Evolutionary conservation across 345 rosid genomes (phyloP), one percentile per base, ranked within the genome.

Genomic region (Lumnitzera racemosa): DNA sequence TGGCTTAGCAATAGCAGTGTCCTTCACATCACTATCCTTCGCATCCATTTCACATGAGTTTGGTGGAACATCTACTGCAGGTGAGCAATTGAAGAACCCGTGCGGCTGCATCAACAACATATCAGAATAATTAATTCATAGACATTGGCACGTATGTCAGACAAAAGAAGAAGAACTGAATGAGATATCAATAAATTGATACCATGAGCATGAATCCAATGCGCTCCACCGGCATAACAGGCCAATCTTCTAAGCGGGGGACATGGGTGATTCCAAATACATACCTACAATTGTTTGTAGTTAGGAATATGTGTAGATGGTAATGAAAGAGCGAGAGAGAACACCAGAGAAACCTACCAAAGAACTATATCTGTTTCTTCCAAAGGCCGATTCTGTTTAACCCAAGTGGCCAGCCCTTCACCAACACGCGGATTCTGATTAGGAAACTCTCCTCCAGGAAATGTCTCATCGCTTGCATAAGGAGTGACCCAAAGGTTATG

Each of bases 31-130:
- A 47, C 46, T 75, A 61, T 87, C 90, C 62, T 85, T 87, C 8
- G 72, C 54, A 14, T 89, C 95, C 77, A 76, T 41, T 71, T 92
- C 95, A 53, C 94, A 83, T 10, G 81, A 63, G 53, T 70, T 85
- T 16, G 98, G 97, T 3, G 98, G 97, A 24, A 92, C 98, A 58
- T 92, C 98, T 29, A 87, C 82, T 0, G 97, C 96, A 3, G 96
- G 98, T 12, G 98, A 92, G 79, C 94, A 85, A 66, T 89, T 92
- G 74, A 89, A 92, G 68, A 92, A 92, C 49, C 98, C 98, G 55
- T 92, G 98, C 31, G 97, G 98, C 98, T 92, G 83, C 75, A 64
- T 36, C 17, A 29, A 43, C 61, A 49, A 69, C 15, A 24, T 55
- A 24, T 14, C n/a, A 36, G 16, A 17, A 14, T 23, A 1, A 15